These are phyloP conservation scores for Penicillium cosmopolitanum DNA, from an alignment of 495 filamentous ascomycete genomes.

Conservation along the genomic window DNA sequence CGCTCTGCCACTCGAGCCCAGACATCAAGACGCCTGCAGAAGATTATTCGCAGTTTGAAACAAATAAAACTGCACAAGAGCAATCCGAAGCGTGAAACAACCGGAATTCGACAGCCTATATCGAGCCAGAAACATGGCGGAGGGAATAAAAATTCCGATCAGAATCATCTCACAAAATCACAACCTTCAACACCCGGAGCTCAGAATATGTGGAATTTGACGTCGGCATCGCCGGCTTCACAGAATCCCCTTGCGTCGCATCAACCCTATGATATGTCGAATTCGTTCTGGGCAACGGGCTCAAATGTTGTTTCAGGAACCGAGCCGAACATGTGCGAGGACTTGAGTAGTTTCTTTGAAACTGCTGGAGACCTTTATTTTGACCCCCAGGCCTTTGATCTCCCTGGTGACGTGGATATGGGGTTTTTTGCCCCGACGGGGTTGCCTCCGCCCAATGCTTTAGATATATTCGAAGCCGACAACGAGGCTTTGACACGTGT, in stretches of 20 bases:
- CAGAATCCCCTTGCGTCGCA: conserved; percentile 8
- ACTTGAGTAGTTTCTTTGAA: conserved; percentile 50
- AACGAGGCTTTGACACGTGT: conserved; percentile 47
- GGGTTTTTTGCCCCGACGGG: conserved; percentile 12
- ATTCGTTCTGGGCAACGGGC: conserved; percentile 29
- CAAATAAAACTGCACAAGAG: conserved; percentile 33
- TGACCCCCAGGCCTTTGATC: conserved; percentile 25
- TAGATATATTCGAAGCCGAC: conserved; percentile 42
- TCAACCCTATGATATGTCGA: conserved; percentile 14
- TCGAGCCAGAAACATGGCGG: too few species aligned
- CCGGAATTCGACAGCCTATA: neutral
- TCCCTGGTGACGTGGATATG: conserved; percentile 18
- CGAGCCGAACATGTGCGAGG: conserved; percentile 37
- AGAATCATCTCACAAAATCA: neutral
- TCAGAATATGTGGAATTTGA: conserved; percentile 5
- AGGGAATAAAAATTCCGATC: neutral
- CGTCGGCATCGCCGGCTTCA: conserved; percentile 6
- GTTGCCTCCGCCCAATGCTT: conserved; percentile 14
- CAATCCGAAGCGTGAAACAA: conserved; percentile 2
- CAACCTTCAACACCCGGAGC: neutral
- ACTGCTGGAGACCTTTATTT: conserved; percentile 46
- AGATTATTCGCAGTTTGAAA: conserved; percentile 46
- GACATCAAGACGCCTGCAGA: conserved; percentile 42
- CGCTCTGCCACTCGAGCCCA: conserved; percentile 50
- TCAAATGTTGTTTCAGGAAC: conserved; percentile 14